A percentile compares a stretch with the other conserved stretches of the same genome.
phyloP scores from a whole-genome alignment of 768 basidiomycete genomes.

The Lactifluus volemus region DNA sequence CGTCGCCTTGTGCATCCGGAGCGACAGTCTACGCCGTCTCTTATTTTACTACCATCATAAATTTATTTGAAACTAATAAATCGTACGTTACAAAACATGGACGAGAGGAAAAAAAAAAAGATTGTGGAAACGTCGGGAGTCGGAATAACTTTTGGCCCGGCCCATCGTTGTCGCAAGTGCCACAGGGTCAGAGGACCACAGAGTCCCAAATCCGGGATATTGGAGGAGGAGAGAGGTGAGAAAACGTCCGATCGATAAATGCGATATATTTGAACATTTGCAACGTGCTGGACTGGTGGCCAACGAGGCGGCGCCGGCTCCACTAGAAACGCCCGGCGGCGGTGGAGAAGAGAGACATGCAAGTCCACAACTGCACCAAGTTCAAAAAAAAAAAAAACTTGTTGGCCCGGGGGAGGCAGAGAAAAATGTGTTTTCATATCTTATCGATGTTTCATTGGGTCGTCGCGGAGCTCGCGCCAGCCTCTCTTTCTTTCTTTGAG shows the following conservation, averaged over 20 bases:
- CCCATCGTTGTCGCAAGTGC: background rate
- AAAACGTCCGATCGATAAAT: background rate
- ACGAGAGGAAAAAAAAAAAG: background rate
- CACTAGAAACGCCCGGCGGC: background rate
- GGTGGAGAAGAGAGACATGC: background rate
- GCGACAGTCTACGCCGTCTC: background rate
- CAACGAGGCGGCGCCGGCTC: background rate
- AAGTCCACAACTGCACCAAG: too few species aligned
- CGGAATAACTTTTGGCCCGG: background rate
- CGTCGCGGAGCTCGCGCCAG: too few species aligned
- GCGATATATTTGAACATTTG: background rate
- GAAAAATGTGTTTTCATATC: too few species aligned
- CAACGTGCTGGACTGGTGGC: conserved; percentile 15
- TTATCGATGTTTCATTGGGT: too few species aligned
- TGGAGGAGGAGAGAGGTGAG: background rate
- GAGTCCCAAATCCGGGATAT: background rate
- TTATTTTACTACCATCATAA: background rate
- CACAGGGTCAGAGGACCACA: background rate
- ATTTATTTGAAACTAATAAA: background rate
- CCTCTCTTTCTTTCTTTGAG: too few species aligned
- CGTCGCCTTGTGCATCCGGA: background rate
- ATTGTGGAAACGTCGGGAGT: too few species aligned
- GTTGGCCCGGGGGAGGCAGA: too few species aligned
- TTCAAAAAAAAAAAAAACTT: too few species aligned
- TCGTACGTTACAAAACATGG: conserved; percentile 8